A percentile compares a stretch with the other conserved stretches of the same genome.
phyloP scores from a whole-genome alignment of 805 yeast species.

The Pichia kluyveri region DNA sequence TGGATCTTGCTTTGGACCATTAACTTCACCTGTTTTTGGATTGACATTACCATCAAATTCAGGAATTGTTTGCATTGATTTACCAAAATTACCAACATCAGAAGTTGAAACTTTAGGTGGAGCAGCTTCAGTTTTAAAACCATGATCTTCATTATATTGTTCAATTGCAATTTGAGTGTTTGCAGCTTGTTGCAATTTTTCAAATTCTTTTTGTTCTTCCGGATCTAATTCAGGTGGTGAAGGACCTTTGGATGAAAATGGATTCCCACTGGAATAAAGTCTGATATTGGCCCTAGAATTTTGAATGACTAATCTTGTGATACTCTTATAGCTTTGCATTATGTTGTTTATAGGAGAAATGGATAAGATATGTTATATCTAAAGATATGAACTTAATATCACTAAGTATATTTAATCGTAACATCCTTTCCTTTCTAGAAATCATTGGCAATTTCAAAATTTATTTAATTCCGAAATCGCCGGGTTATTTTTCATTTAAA shows the following conservation, averaged over 20 bases:
- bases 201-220: slow-evolving; percentile 87
- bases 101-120: slow-evolving; percentile 20
- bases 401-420: too few relatives aligned
- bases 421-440: too few relatives aligned
- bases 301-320: neutral
- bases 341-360: neutral
- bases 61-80: slow-evolving; percentile 68
- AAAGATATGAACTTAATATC: too few relatives aligned
- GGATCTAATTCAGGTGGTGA: slow-evolving; percentile 71
- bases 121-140: slow-evolving; percentile 22
- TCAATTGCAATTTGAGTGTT: slow-evolving; percentile 70
- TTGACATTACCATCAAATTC: slow-evolving; percentile 93
- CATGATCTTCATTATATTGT: slow-evolving; percentile 44
- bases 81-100: slow-evolving; percentile 58
- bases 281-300: neutral
- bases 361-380: too few relatives aligned
- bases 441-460: too few relatives aligned
- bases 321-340: neutral
- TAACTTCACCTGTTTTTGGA: slow-evolving; percentile 90
- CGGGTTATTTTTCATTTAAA: too few relatives aligned
- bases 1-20: slow-evolving; percentile 98
- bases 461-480: too few relatives aligned
- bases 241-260: slow-evolving; percentile 19
- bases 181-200: slow-evolving; percentile 72
- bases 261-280: slow-evolving; percentile 5